phyloP scores from a whole-genome alignment of 345 rosid species.

The Salix caprea region DNA sequence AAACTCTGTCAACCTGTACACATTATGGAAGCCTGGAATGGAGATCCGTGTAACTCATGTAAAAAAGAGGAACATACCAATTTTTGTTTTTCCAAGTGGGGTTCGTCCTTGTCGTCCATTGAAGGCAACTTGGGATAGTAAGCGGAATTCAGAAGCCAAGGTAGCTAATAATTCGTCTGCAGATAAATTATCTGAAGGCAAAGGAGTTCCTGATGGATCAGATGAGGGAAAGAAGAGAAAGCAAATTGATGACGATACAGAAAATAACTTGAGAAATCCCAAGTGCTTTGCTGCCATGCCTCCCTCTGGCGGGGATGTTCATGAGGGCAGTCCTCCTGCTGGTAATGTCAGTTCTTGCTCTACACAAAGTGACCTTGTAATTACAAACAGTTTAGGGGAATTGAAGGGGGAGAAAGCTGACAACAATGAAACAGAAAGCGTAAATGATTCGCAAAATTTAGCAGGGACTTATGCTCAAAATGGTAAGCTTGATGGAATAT shows the following conservation, averaged over 20 bases:
- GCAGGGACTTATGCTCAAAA: conserved; percentile 21
- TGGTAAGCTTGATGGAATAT: conserved; percentile 24
- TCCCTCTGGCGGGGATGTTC: conserved; percentile 35
- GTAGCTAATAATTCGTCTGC: conserved; percentile 31
- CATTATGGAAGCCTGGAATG: conserved; percentile 74
- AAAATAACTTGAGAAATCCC: conserved; percentile 27
- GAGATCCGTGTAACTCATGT: conserved; percentile 73
- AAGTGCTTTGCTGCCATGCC: conserved; percentile 32
- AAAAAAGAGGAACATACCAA: conserved; percentile 63
- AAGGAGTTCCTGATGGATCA: conserved; percentile 52
- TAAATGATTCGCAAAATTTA: conserved; percentile 5
- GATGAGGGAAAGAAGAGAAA: conserved; percentile 63
- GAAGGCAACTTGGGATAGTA: conserved; percentile 69
- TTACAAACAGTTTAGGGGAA: conserved; percentile 20
- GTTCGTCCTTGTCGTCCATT: conserved; percentile 62
- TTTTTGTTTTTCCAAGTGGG: conserved; percentile 83
- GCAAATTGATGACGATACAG: conserved; percentile 44
- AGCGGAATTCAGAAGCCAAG: conserved; percentile 46
- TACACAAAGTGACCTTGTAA: conserved; percentile 20
- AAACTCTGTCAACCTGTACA: conserved; percentile 55
- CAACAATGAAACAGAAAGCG: conserved; percentile 11
- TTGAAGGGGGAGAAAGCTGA: conserved; percentile 30
- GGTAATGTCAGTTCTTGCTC: conserved; percentile 41
- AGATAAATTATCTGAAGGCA: conserved; percentile 49
- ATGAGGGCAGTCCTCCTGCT: conserved; percentile 43